Evolutionary conservation across 2,329 filamentous ascomycete genomes (phyloP), one percentile per base, ranked within the genome.

Genomic region (Tricladium varicosporioides): DNA sequence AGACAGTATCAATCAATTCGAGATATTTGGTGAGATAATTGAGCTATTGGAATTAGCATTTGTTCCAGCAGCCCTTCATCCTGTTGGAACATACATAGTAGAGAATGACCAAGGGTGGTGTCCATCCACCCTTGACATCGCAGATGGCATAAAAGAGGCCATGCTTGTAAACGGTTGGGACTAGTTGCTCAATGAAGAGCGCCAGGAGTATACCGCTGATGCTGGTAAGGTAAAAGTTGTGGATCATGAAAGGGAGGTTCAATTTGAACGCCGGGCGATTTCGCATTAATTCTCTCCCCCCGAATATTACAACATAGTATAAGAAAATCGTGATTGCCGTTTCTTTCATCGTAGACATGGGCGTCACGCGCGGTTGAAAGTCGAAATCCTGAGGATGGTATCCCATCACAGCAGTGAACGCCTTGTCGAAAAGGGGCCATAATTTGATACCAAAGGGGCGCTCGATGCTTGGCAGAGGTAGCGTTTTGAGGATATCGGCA

Each of bases 11-110:
- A 67, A 97, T 79, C 65, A 97, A 82, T 77, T 97, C 93, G 65
- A 97, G 84, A 76, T 96, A 97, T 78, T 97, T 97, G 78, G 92
- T 97, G 54, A 97, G 84, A 80, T 97, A 97, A 81, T 95, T 97
- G 72, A 97, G 83, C 92, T 97, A 71, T 15, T 45, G 27, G 43
- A 16, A 68, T 80, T 68, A 82, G 78, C 68, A 65, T 42, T 18
- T 42, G 40, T 32, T 31, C 48, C 53, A 53, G 49, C 33, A 51
- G 22, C 27, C 48, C 27, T 45, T 14, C 11, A 32, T 16, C 32
- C 1, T 18, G 22, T 46, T 19, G 33, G 18, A 1, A 16, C 92
- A 71, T 79, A 97, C 93, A 75, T 97, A 99, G 85, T 99, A 99
- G 65, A 99, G 81, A 65, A 95, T 87, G 63, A 97, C 91, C 69